A percentile compares a stretch with the other conserved stretches of the same genome.
These are phyloP conservation scores for Dalechampia spathulata DNA, from an alignment of 441 rosid species.

Conservation along the genomic window DNA sequence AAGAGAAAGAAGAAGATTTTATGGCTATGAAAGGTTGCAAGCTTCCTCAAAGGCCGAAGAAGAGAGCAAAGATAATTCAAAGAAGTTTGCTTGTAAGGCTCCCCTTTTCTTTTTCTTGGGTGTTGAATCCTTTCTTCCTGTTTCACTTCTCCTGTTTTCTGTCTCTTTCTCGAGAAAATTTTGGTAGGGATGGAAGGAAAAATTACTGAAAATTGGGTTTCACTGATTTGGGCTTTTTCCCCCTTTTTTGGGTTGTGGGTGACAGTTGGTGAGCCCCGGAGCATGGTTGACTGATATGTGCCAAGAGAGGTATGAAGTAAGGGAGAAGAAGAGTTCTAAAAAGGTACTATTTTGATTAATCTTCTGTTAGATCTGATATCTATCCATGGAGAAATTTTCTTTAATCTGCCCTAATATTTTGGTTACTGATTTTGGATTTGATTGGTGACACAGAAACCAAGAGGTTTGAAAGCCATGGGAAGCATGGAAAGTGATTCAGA, in stretches of 20 bases:
- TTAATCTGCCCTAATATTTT: background rate
- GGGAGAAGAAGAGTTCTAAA: constrained; percentile 62
- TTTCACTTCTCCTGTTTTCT: background rate
- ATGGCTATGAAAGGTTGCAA: constrained; percentile 77
- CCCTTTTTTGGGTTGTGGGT: constrained; percentile 17
- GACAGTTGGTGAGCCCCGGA: constrained; percentile 65
- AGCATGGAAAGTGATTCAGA: constrained; percentile 68
- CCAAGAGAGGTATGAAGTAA: constrained; percentile 70
- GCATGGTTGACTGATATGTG: constrained; percentile 73
- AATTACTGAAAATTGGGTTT: background rate
- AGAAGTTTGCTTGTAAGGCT: constrained; percentile 58
- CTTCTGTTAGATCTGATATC: constrained; percentile 3
- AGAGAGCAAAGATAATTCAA: constrained; percentile 62
- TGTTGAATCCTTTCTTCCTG: background rate
- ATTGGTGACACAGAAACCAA: constrained; percentile 42
- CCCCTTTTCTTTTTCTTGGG: too few species aligned
- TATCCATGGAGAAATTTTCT: too few species aligned
- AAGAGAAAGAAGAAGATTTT: constrained; percentile 71
- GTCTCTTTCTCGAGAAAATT: background rate
- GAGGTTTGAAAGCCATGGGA: constrained; percentile 72
- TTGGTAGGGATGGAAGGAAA: background rate
- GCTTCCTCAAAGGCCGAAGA: constrained; percentile 69
- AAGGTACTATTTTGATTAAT: constrained; percentile 29
- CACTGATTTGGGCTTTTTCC: background rate
- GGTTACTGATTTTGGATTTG: background rate